A percentile compares a stretch with the other conserved stretches of the same genome.
phyloP scores from a whole-genome alignment of 176 grass and related monocot genomes.

The Elaeis guineensis region DNA sequence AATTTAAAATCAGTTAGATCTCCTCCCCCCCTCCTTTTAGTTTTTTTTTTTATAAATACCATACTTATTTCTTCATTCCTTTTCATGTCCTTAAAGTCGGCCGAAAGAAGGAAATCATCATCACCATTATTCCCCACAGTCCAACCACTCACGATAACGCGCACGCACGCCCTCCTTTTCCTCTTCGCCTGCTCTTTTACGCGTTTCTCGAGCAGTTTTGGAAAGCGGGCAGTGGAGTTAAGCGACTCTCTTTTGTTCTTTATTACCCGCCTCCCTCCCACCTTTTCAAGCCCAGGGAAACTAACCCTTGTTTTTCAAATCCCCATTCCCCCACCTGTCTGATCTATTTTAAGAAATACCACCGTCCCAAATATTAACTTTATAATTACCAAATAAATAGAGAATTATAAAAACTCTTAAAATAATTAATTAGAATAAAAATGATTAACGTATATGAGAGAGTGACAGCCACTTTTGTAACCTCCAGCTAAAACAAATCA shows the following conservation, averaged over 20 bases:
- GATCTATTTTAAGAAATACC: background rate
- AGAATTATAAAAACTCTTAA: no score
- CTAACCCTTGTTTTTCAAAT: background rate
- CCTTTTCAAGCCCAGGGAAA: background rate
- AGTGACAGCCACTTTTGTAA: no score
- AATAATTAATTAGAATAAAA: no score
- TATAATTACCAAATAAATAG: no score
- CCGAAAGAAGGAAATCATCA: background rate
- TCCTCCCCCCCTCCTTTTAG: no score
- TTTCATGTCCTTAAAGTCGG: background rate
- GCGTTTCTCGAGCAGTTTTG: background rate
- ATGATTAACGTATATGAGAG: no score
- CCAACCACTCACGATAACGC: background rate
- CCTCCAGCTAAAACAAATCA: no score
- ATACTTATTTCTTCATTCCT: background rate
- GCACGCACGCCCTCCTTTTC: background rate
- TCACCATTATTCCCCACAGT: background rate
- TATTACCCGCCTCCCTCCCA: background rate
- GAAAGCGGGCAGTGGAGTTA: no score
- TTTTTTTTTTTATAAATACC: background rate
- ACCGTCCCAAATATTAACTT: no score
- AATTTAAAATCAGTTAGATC: no score
- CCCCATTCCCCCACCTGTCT: background rate
- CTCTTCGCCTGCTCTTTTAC: background rate
- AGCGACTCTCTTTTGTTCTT: background rate